Evolutionary conservation across 768 basidiomycete species (phyloP), one percentile per base, ranked within the genome.

Genomic region (Tulasnella sp.): DNA sequence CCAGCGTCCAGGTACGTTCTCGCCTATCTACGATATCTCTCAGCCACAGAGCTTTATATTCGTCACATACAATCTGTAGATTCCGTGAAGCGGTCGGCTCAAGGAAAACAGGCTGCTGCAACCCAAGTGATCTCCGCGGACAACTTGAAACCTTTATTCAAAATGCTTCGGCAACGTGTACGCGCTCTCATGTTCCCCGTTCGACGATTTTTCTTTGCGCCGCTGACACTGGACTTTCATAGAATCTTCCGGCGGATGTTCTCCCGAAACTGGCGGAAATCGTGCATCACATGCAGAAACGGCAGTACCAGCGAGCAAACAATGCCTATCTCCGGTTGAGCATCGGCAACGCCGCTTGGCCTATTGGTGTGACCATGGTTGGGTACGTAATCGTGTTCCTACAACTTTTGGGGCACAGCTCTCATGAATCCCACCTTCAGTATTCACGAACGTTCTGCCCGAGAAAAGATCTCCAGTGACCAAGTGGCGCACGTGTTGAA

Each of bases 281-380:
- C 73, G 93, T 98, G 8, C 93, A 98, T 81, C 85, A 95, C 83
- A 97, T 97, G 95, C 97, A 99, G 82, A 91, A 89, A 79, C 91
- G 97, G 37, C 90, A 96, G 82, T 99, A 99, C 80, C 95, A 98
- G 82, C 88, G 86, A 74, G 97, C 97, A 2, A 99, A 99, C 80
- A 97, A 99, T 82, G 91, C 96, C 0, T 99, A 99, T 82, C 89
- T 99, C 31, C 92, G 97, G 8, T 85, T 99, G 49, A 96, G 94
- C 6, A 99, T 99, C 79, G 97, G 97, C 40, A 99, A 97, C 80
- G 97, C 97, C 0, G 96, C 97, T 2, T 99, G 97, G 97, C 97
- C 97, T 1, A 99, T 99, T 81, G 97, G 97, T 58, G 97, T 99
- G 11, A 99, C 97, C 78, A 97, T 97, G 93, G 97, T 99, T 85